phyloP scores from a whole-genome alignment of 2,329 filamentous ascomycete genomes.

The Fusarium luffae region DNA sequence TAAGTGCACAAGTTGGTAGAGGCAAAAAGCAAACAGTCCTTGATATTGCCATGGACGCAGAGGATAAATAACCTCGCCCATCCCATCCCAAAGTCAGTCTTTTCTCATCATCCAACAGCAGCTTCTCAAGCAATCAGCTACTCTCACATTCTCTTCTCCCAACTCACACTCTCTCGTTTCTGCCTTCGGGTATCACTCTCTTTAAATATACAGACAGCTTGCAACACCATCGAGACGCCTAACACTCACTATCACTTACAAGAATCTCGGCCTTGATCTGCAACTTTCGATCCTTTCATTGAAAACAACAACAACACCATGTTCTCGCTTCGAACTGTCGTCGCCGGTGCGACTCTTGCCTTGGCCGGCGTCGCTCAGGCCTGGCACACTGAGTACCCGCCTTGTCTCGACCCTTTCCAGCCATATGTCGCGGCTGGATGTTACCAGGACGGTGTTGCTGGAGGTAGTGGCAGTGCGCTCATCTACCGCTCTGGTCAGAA shows the following conservation, averaged over 20 bases:
- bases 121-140: conserved; percentile 39
- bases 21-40: background rate
- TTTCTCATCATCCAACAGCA: conserved; percentile 34
- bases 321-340: conserved; percentile 44
- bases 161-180: conserved; percentile 18
- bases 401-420: conserved; percentile 58
- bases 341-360: conserved; percentile 53
- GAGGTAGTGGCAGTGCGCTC: conserved; percentile 52
- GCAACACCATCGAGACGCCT: conserved; percentile 18
- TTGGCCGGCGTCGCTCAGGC: conserved; percentile 54
- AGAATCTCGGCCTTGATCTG: conserved; percentile 17
- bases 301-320: conserved; percentile 29
- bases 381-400: conserved; percentile 57
- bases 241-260: conserved; percentile 8
- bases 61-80: conserved; percentile 41
- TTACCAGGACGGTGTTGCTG: conserved; percentile 53
- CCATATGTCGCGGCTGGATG: conserved; percentile 63
- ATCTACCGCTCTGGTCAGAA: conserved; percentile 55
- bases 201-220: conserved; percentile 29
- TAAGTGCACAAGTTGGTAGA: conserved; percentile 11
- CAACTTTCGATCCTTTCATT: conserved; percentile 31
- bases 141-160: conserved; percentile 37
- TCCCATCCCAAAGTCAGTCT: conserved; percentile 7
- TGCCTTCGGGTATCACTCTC: conserved; percentile 38
- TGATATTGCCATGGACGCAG: background rate